phyloP scores from a whole-genome alignment of 257 asterid genomes.

The Solanum virginianum region DNA sequence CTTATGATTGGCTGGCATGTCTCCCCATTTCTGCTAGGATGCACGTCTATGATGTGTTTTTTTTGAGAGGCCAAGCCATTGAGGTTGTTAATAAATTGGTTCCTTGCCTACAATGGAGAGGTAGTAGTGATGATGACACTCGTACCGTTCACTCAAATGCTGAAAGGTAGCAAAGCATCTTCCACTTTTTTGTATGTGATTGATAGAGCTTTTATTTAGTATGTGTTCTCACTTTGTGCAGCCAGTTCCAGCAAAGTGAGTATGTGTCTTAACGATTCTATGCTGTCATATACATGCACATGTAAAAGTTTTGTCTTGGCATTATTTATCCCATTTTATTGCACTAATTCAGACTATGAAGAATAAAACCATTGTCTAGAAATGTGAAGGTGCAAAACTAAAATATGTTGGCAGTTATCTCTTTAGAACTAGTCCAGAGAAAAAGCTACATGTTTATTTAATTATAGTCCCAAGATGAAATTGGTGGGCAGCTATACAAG shows the following conservation, averaged over 20 bases:
- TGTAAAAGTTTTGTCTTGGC: background rate
- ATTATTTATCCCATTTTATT: background rate
- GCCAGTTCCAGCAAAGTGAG: background rate
- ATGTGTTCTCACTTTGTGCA: background rate
- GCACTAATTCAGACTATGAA: background rate
- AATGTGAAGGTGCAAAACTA: background rate
- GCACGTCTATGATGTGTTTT: constrained; percentile 67
- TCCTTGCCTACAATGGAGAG: constrained; percentile 63
- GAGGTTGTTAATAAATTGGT: constrained; percentile 57
- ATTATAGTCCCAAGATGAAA: background rate
- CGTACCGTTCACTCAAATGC: constrained; percentile 55
- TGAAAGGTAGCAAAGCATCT: constrained; percentile 49
- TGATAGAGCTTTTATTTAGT: background rate
- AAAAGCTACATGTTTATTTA: background rate
- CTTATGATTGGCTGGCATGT: constrained; percentile 77
- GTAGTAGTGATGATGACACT: constrained; percentile 23
- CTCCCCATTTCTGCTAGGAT: constrained; percentile 78
- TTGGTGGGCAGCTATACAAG: background rate
- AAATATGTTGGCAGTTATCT: background rate
- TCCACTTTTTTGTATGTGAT: background rate
- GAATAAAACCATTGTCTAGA: background rate
- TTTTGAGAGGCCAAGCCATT: constrained; percentile 43
- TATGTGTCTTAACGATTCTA: background rate
- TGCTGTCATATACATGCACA: background rate
- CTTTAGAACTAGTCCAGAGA: background rate